Evolutionary conservation across 306 rosid species (phyloP), one percentile per base, ranked within the genome.

Genomic region (Vigna reflexopilosa): DNA sequence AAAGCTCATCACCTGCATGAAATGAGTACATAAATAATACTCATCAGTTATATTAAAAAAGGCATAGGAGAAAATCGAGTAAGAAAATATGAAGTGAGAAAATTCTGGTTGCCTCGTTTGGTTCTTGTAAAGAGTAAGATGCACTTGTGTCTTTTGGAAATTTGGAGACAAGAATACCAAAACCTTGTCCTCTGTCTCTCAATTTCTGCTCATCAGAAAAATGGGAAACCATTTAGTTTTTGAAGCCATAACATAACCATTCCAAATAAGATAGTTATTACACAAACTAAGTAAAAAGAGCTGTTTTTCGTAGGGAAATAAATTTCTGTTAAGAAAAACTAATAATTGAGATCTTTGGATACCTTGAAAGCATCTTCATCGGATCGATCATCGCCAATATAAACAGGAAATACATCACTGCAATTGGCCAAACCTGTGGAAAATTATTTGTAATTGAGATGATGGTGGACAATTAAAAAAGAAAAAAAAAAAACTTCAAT

Each of bases 281-380:
- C 32, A 42, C 14, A 36, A 32, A 65, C 19, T 15, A 5, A 34
- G 40, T 8, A 36, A 56, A 5, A 13, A 14, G 36, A 36, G 26
- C 42, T n/a, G 26, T 24, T 64, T 54, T 32, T 26, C 24, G 32
- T 17, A n/a, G 26, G 17, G 52, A 28, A 38, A 6, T 47, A 28
- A 38, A 6, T 47, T 19, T 5, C 32, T 4, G 20, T 4, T 14
- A 26, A 30, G 1, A 38, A 9, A 40, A 62, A 36, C 12, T 3
- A 36, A 24, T 12, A 45, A 56, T 54, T 63, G 10, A 34, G 44
- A 58, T 47, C 84, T 59, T 81, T 65, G 80, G 79, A 81, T 93
- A 93, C 98, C 97, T 93, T 91, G 77, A 93, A 93, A 30, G 98
- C 98, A 84, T 93, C 98, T 85, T 77, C 98, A 59, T 93, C 98